A percentile compares a stretch with the other conserved stretches of the same genome.
These are phyloP conservation scores for Steccherinum ochraceum DNA, from an alignment of 768 basidiomycete genomes.

Conservation along the genomic window DNA sequence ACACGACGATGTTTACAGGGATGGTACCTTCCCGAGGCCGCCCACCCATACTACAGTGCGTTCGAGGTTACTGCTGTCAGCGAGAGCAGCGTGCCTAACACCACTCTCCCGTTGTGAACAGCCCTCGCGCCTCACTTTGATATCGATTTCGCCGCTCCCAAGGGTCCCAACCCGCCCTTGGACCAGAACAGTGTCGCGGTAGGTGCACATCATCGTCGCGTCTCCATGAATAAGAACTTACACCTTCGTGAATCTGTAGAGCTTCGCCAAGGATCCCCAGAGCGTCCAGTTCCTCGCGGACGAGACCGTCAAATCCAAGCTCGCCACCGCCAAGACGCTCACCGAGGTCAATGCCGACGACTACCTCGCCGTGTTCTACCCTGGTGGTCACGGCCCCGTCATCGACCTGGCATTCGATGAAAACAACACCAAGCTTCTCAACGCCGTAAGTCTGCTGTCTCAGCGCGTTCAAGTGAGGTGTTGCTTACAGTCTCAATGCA, in stretches of 20 bases:
- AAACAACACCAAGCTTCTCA: conserved; percentile 49
- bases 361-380: conserved; percentile 72
- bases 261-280: no score
- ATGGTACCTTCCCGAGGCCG: conserved; percentile 67
- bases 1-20: conserved; percentile 39
- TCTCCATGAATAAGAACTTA: no score
- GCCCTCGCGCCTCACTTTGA: conserved; percentile 30
- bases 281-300: conserved; percentile 56
- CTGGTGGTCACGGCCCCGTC: conserved; percentile 76
- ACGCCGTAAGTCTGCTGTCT: conserved; percentile 44
- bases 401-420: conserved; percentile 61
- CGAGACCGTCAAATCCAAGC: conserved; percentile 38
- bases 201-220: no score
- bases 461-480: no score
- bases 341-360: conserved; percentile 50
- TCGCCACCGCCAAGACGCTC: conserved; percentile 54
- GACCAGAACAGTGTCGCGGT: conserved; percentile 53
- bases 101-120: no score
- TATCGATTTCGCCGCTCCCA: conserved; percentile 39
- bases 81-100: not conserved
- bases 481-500: no score
- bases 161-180: conserved; percentile 61
- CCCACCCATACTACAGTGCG: conserved; percentile 27
- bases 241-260: no score
- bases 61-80: no score